Percentiles rank a stretch among this genome's conserved stretches.
phyloP scores from a whole-genome alignment of 345 rosid genomes.

The rapeseed (Brassica napus) region Da-Ae NC_063448.1:468001-468500 shows the following conservation, averaged over 20 bases:
- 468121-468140: not conserved
- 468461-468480: not conserved
- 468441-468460: not conserved
- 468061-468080: too few relatives aligned
- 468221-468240: not conserved
- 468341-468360: not conserved
- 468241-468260: not conserved
- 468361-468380: not conserved
- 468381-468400: not conserved
- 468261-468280: not conserved
- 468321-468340: slow-evolving; percentile 28
- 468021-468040: too few relatives aligned
- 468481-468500: not conserved
- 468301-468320: slow-evolving; percentile 10
- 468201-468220: not conserved
- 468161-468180: not conserved
- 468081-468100: not conserved
- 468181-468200: not conserved
- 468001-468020: too few relatives aligned
- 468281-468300: not conserved
- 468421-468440: not conserved
- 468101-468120: not conserved
- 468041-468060: too few relatives aligned
- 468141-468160: not conserved
- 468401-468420: not conserved